Base-by-base conservation (phyloP, 768 basidiomycete genomes). In the Dentipellis fragilis region DNA sequence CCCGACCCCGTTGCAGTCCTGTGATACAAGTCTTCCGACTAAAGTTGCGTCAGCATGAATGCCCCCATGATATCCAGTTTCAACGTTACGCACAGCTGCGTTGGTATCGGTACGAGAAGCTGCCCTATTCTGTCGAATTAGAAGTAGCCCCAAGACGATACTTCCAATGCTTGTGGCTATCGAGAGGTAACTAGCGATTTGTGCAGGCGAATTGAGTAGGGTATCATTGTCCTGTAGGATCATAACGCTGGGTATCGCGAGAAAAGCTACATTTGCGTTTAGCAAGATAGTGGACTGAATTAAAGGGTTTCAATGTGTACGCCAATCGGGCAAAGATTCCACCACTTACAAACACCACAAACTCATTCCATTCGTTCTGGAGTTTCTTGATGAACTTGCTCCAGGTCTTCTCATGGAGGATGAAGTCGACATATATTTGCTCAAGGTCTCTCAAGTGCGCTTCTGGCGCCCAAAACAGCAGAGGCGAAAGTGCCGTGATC, bases 1-100 rank as follows among this genome's bases (percentile, higher is more conserved):
- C 81, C 80, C 16, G 72, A 69, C 1, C 52, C 61, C 8, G 59
- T 35, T 10, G 72, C 64, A n/a, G 60, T 63, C 40, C 65, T 59
- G 5, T 56, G 59, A 10, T 55, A 35, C 6, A 72, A 57, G 46
- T 61, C 71, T 12, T 53, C 52, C 11, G 61, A 65, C 63, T 66
- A 47, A 7, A 52, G 52, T n/a, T 53, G 45, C 37, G 63, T 51
- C 64, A 63, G 42, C 63, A 67, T 57, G 19, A 17, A 16, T 45
- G 16, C 40, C 5, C 4, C n/a, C n/a, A 45, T 9, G n/a, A 10
- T n/a, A 45, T 45, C 14, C 9, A 3, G 29, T 3, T 6, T 29
- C 3, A 29, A 3, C 29, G 29, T 29, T 17, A 52, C 58, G 49
- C 23, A 59, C 60, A 12, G 56, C 58, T 10, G 39, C 51, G 9